Conservation (phyloP, 129 eudicot species). For the Saussurea involucrata region DNA sequence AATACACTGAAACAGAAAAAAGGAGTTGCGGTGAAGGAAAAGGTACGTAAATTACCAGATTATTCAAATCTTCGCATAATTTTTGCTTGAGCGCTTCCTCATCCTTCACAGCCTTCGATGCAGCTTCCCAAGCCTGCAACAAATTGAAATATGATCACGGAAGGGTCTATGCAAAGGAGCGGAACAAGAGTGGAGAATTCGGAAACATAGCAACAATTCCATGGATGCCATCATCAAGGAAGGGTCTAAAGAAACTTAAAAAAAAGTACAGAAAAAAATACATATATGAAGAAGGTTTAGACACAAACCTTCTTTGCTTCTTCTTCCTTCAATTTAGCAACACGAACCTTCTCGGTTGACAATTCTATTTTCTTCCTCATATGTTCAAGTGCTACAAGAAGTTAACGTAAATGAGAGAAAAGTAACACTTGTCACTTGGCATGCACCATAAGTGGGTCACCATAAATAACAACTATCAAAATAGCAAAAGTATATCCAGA, state of each 20-base stretch:
- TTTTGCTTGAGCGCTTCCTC: constrained; percentile 85
- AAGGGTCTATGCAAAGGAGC: constrained; percentile 10
- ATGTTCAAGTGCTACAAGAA: constrained; percentile 81
- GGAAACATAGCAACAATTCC: neutral
- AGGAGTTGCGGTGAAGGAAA: neutral
- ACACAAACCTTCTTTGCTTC: constrained; percentile 64
- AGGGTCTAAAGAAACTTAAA: neutral
- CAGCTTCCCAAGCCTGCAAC: constrained; percentile 80
- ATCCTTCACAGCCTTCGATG: constrained; percentile 76
- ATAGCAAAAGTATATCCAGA: neutral
- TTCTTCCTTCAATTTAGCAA: constrained; percentile 83
- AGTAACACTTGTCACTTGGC: constrained; percentile 8
- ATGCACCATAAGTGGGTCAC: neutral
- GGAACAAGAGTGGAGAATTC: neutral
- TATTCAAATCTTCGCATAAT: constrained; percentile 89
- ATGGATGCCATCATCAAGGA: neutral
- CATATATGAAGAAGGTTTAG: neutral
- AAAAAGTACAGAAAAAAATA: neutral
- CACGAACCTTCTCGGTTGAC: constrained; percentile 81
- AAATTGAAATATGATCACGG: constrained; percentile 12
- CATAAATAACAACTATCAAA: neutral
- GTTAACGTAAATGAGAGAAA: constrained; percentile 15
- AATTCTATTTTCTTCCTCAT: constrained; percentile 93
- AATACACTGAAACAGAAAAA: neutral
- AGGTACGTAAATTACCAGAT: constrained; percentile 39